Evolutionary conservation across 257 asterid species (phyloP).

Genomic region (Fraxinus americana): DNA sequence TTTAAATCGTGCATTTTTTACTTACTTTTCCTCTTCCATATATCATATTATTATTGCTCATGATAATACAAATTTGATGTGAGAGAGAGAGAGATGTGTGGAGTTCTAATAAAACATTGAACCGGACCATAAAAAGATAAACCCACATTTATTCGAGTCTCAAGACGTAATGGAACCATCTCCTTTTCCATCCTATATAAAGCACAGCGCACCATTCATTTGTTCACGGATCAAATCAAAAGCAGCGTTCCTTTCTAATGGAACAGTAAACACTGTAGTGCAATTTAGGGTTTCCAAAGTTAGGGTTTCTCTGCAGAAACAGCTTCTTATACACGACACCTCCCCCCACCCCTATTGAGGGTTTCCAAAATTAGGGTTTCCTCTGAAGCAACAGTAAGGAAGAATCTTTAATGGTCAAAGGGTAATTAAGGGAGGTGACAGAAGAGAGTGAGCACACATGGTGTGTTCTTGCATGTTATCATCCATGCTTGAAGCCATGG

Average conservation of each 20-base stretch:
- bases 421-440: slow-evolving; percentile 32
- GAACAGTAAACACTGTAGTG: neutral
- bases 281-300: neutral
- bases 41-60: too few species aligned
- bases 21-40: too few species aligned
- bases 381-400: neutral
- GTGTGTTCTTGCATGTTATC: slow-evolving; percentile 31
- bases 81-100: too few species aligned
- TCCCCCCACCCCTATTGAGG: neutral
- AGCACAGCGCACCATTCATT: neutral
- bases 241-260: neutral
- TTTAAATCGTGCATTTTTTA: too few species aligned
- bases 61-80: too few species aligned
- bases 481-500: slow-evolving; percentile 30
- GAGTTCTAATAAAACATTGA: neutral
- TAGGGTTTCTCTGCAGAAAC: neutral
- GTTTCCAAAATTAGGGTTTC: neutral
- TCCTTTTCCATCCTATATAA: neutral
- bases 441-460: slow-evolving; percentile 42
- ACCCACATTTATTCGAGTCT: neutral
- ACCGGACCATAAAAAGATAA: neutral
- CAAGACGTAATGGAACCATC: neutral
- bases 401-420: neutral
- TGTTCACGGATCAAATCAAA: neutral
- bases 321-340: neutral